Percentiles rank a stretch among this genome's conserved stretches.
Evolutionary conservation across 2,329 filamentous ascomycete species (phyloP).

Genomic region (Penicillium sp.): DNA sequence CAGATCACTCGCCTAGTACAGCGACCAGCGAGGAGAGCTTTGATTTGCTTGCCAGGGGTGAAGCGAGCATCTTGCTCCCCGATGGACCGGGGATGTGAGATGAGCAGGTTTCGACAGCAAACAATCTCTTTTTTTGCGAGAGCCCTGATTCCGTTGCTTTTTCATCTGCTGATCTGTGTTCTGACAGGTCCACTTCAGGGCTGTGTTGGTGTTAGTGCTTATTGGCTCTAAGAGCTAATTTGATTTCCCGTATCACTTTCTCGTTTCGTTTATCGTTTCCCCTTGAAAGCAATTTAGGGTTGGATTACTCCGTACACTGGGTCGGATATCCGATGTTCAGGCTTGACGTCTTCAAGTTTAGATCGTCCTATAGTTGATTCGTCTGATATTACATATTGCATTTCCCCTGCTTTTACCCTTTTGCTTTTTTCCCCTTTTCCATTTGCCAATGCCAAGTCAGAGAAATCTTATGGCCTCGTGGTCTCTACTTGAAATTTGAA

Average conservation of each 20-base stretch:
- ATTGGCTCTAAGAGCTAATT: background rate
- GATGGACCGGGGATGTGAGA: slow-evolving; percentile 4
- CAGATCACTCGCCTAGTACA: slow-evolving; percentile 34
- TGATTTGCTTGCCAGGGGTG: slow-evolving; percentile 44
- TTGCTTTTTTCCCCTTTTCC: background rate
- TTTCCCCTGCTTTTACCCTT: slow-evolving; percentile 1
- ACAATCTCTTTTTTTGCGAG: slow-evolving; percentile 2
- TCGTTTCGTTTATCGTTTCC: background rate
- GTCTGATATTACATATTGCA: background rate
- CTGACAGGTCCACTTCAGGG: background rate
- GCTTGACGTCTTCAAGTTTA: background rate
- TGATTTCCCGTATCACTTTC: background rate
- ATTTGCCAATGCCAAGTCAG: background rate
- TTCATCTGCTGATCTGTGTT: slow-evolving; percentile 5
- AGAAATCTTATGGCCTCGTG: background rate
- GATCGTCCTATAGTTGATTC: background rate
- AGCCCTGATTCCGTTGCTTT: slow-evolving; percentile 2
- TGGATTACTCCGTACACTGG: background rate
- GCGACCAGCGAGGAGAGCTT: slow-evolving; percentile 49
- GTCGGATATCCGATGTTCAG: background rate
- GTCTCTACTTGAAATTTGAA: slow-evolving; percentile 1
- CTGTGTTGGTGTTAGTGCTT: background rate
- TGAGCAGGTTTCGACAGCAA: slow-evolving; percentile 9
- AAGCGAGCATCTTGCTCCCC: slow-evolving; percentile 43
- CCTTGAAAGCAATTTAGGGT: background rate